Conservation (phyloP, 2,329 filamentous ascomycete species). For the Coniochaeta hoffmannii region DNA sequence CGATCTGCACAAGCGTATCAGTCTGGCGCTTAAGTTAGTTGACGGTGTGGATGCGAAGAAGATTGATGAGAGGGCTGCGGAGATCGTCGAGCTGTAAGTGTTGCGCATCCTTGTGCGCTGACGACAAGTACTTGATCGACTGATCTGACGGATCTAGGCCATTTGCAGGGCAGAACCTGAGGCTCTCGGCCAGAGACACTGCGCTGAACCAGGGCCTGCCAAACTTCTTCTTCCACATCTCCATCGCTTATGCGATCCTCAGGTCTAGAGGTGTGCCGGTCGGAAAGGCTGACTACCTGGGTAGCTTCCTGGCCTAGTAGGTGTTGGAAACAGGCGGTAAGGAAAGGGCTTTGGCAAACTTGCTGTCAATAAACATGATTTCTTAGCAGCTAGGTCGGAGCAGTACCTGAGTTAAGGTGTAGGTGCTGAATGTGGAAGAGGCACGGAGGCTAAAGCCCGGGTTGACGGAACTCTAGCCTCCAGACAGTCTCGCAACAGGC, state of each 20-base stretch:
- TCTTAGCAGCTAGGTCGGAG: too few species aligned
- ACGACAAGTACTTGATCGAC: not conserved
- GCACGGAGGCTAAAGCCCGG: too few species aligned
- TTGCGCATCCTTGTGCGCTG: not conserved
- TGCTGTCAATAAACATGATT: too few species aligned
- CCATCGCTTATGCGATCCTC: constrained; percentile 49
- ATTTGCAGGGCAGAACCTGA: not conserved
- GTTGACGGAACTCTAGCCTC: too few species aligned
- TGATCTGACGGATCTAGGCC: too few species aligned
- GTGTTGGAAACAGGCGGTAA: not conserved
- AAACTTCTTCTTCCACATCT: constrained; percentile 55
- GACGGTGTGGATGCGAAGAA: constrained; percentile 9
- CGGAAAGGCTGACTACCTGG: constrained; percentile 47
- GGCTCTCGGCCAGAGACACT: constrained; percentile 3
- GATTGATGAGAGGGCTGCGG: constrained; percentile 7
- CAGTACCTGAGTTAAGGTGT: too few species aligned
- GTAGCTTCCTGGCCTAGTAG: constrained; percentile 6
- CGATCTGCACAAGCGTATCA: constrained; percentile 11
- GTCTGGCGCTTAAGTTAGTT: constrained; percentile 11
- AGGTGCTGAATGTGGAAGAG: too few species aligned
- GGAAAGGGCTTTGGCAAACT: too few species aligned
- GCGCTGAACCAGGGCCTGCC: constrained; percentile 28
- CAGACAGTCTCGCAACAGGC: too few species aligned
- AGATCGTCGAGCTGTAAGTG: constrained; percentile 13
- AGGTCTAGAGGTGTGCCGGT: constrained; percentile 48